Base-by-base conservation (phyloP, 148 eudicot species). In the Persicaria maculosa region DNA sequence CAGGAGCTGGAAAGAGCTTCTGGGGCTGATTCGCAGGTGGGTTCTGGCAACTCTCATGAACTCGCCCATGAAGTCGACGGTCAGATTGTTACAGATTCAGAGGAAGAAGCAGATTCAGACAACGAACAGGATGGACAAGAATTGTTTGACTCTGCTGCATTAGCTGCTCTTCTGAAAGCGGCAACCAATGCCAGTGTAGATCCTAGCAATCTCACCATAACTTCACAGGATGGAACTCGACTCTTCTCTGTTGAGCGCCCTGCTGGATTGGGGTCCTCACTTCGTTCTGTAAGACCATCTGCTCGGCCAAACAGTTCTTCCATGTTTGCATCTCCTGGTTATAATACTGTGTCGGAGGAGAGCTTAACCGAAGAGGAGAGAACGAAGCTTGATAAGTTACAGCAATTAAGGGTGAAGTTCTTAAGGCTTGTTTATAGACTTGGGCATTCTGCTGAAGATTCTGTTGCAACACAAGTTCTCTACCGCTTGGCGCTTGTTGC, bases 161-260 rank as follows among this genome's bases (percentile, higher is more conserved):
- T 95, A 72, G 92, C 97, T 48, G 97, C 99, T 75, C 87, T 95
- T 59, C 75, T 95, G 79, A 95, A 90, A 83, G 97, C 97, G 6
- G 99, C 96, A 48, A 85, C 90, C 8, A 88, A 86, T 77, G 88
- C 82, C 61, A 90, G 85, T 20, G 78, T 88, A 22, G 93, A 89
- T 76, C 74, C 90, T 68, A 86, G 87, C 46, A 81, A 76, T 47
- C 88, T 95, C 71, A 92, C 92, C 40, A 79, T 95, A 71, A 81
- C 89, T 7, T 92, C 98, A 44, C 91, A 82, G 74, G 97, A 95
- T 72, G 96, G 96, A 7, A 88, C 99, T 43, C 86, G 94, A 62
- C 93, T 90, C 76, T 95, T 95, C 86, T 87, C 97, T 2, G 86
- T 95, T 61, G 99, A 95, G 83, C 93, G 97, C 9, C 99, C 99